Evolutionary conservation across 2,329 filamentous ascomycete genomes (phyloP).

Genomic region (Aureobasidium uvarum): DNA sequence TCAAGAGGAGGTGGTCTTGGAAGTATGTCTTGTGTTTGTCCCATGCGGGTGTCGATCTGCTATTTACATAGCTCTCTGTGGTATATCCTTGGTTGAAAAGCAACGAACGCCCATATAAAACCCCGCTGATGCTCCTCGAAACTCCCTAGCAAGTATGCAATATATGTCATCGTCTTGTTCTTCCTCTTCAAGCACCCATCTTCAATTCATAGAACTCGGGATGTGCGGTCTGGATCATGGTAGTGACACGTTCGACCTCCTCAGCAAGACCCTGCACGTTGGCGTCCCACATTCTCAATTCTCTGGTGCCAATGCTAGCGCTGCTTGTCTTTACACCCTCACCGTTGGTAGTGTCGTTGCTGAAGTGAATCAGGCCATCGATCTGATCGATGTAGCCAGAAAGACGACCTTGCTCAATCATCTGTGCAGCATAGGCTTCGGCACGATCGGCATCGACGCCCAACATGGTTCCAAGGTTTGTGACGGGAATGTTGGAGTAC

Average conservation of each 20-base stretch:
- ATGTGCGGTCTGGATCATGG: constrained; percentile 74
- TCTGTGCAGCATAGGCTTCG: constrained; percentile 86
- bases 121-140: neutral
- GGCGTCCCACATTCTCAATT: constrained; percentile 81
- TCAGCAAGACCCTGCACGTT: constrained; percentile 85
- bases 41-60: too few relatives aligned
- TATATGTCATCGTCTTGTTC: neutral
- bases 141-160: neutral
- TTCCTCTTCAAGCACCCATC: constrained; percentile 26
- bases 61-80: too few relatives aligned
- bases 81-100: neutral
- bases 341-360: constrained; percentile 61
- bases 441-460: constrained; percentile 77
- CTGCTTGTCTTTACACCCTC: constrained; percentile 30
- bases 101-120: neutral
- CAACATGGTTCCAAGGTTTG: constrained; percentile 71
- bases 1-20: too few relatives aligned
- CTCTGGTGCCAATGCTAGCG: constrained; percentile 56
- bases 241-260: constrained; percentile 83
- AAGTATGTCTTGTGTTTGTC: too few relatives aligned
- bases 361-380: constrained; percentile 82
- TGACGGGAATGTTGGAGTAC: constrained; percentile 54
- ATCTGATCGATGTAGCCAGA: constrained; percentile 93
- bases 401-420: constrained; percentile 93
- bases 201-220: constrained; percentile 49